Evolutionary conservation across 164 flowering plant genomes (phyloP), one percentile per base, ranked within the genome.

Genomic region (Stephania yunnanensis): DNA sequence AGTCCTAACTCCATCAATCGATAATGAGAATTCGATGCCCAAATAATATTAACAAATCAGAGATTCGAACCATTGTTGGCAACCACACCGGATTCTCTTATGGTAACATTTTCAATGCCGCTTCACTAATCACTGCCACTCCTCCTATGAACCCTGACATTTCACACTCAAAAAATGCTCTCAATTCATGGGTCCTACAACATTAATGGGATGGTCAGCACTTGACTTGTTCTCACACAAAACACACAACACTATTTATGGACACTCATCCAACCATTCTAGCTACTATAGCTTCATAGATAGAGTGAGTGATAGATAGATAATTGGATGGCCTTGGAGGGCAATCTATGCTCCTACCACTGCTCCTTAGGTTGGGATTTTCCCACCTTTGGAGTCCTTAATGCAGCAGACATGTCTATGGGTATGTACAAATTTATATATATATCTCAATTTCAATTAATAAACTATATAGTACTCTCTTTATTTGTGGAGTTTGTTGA

Each of bases 281-380:
- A 0, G 55, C 55, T 9, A 50, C 55, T 8, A 50, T 36, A 36
- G 42, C 42, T 36, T 36, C 42, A 36, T 36, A 36, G 42, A 36
- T 36, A 36, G 42, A 36, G 42, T 4, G 42, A 36, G 42, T 4
- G 36, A 20, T 67, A 67, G 30, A 20, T 67, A 68, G 45, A 30
- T 29, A 68, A 8, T 17, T 31, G 46, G 71, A 68, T 68, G 71
- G 71, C 44, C 19, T 68, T 31, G 42, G 55, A 78, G 69, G 78
- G 68, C 58, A 81, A 29, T 73, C 68, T 72, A 66, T 69, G 45
- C 22, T 22, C 75, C 63, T 53, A 55, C 50, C 74, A 17, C 22
- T 63, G 70, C 29, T 30, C 71, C 61, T 63, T 70, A 7, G 78
- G 71, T 67, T 79, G 80, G 80, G 80, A 79, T 76, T 71, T 79